Percentiles rank a stretch among this genome's conserved stretches.
Conservation (phyloP, 768 basidiomycete genomes). For the Mycena capillaripes region DNA sequence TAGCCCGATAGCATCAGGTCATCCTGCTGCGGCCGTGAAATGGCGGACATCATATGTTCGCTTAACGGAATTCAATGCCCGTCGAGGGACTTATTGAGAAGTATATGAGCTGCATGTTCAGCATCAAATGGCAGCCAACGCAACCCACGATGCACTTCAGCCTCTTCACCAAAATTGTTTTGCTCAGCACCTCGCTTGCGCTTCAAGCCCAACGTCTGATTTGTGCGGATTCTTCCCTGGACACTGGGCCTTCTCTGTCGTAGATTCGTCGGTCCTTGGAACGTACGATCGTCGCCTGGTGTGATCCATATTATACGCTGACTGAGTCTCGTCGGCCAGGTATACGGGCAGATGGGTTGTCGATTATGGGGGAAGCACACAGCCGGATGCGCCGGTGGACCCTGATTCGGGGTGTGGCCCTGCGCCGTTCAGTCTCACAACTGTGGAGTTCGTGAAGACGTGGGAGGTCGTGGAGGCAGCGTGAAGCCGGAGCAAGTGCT, state of each 20-base stretch:
- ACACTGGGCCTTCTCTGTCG: conserved; percentile 1
- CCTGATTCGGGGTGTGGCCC: conserved; percentile 18
- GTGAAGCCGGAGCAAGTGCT: conserved; percentile 10
- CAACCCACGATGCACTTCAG: conserved; percentile 4
- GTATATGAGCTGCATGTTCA: conserved; percentile 8
- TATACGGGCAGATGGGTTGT: conserved; percentile 23
- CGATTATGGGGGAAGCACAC: conserved; percentile 17
- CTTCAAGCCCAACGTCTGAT: conserved; percentile 3
- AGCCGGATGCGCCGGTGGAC: conserved; percentile 17
- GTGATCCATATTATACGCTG: not conserved
- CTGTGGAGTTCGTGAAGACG: conserved; percentile 18
- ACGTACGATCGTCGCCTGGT: conserved; percentile 10
- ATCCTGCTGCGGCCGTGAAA: conserved; percentile 7
- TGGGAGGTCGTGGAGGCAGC: conserved; percentile 17
- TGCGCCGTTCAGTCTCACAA: conserved; percentile 17
- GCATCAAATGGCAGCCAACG: conserved; percentile 3
- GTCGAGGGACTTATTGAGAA: conserved; percentile 8
- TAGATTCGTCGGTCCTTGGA: conserved; percentile 13
- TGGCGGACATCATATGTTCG: conserved; percentile 4
- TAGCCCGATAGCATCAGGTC: conserved; percentile 9
- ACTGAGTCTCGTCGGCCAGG: conserved; percentile 1
- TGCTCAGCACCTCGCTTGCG: conserved; percentile 2
- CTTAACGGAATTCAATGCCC: conserved; percentile 9
- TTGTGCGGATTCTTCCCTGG: conserved; percentile 16
- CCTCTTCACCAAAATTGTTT: conserved; percentile 5